Base-by-base conservation (phyloP, 768 basidiomycete genomes). In the Phanerochaete sordida region DNA sequence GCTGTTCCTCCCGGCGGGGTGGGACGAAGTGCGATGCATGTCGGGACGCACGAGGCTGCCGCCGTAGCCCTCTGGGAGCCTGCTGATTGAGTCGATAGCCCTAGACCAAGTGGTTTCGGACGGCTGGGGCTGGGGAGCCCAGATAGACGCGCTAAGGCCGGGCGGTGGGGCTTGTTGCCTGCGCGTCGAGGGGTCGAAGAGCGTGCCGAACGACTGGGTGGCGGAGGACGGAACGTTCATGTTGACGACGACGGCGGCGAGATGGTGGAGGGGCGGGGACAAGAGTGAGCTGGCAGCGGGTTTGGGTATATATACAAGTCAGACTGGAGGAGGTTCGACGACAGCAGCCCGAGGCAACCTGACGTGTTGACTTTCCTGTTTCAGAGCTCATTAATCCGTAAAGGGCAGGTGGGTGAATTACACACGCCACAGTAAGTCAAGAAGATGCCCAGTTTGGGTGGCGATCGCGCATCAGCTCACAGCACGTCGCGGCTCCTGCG, bases 111-210 rank as follows among this genome's bases (percentile, higher is more conserved):
- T 80, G 5, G 77, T 68, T 21, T 86, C 86, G 16, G 82, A 79
- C 5, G 82, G 82, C 70, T 87, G 88, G 3, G 89, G 87, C 69
- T 87, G 88, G 8, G 90, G 90, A 0, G 91, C 91, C 90, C 90
- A 93, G 62, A 93, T 92, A 53, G 89, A 90, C 15, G 61, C 39
- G 35, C 57, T 55, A 21, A 62, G 57, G 4, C 56, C 37, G 7
- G 46, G 43, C 3, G 73, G 61, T 1, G 68, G 60, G n/a, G 65
- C 55, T 13, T 63, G 48, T n/a, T 59, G 52, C 39, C 66, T 65
- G 24, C 64, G 59, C 16, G 65, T 57, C 4, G 64, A 57, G 3
- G 63, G 24, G 39, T 71, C 68, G 62, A 71, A 69, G 65, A 68
- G 61, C 31, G 70, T 65, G 58, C 57, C 67, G 63, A 65, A 69